A percentile compares a stretch with the other conserved stretches of the same genome.
Evolutionary conservation across 129 eudicot species (phyloP).

Genomic region (Tagetes erecta): DNA sequence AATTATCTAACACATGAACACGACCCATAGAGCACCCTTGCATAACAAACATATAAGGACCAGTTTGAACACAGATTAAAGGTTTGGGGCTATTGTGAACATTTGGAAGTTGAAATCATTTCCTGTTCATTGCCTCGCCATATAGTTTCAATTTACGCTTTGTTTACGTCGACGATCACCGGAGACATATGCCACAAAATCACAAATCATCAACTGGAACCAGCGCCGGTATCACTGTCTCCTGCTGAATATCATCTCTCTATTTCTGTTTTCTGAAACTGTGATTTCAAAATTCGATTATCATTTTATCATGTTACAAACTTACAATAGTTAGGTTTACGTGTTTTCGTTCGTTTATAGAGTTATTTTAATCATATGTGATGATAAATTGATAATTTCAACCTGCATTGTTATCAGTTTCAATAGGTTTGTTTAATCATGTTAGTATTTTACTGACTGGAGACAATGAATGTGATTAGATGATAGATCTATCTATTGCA

Average conservation of each 20-base stretch:
- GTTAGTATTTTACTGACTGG: not conserved
- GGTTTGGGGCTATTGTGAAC: not conserved
- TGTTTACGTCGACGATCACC: slow-evolving; percentile 1
- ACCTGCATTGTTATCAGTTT: not conserved
- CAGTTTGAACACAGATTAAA: not conserved
- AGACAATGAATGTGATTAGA: not conserved
- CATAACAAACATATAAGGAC: not conserved
- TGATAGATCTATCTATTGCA: not conserved
- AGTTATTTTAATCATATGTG: not conserved
- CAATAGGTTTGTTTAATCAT: not conserved
- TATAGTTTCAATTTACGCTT: not conserved
- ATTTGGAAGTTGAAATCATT: not conserved
- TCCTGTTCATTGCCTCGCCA: not conserved
- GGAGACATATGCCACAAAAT: not conserved
- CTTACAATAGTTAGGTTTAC: not conserved
- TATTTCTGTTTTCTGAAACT: not conserved
- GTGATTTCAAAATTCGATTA: not conserved
- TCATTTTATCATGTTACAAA: not conserved
- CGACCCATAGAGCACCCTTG: no score
- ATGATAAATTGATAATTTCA: slow-evolving; percentile 1
- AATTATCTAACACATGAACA: no score
- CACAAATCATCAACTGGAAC: not conserved
- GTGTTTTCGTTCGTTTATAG: not conserved
- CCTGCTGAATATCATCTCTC: slow-evolving; percentile 12
- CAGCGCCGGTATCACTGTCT: not conserved